Percentiles rank a stretch among this genome's conserved stretches.
phyloP scores from a whole-genome alignment of 2,329 filamentous ascomycete genomes.

The Hymenoscyphus scutula region DNA sequence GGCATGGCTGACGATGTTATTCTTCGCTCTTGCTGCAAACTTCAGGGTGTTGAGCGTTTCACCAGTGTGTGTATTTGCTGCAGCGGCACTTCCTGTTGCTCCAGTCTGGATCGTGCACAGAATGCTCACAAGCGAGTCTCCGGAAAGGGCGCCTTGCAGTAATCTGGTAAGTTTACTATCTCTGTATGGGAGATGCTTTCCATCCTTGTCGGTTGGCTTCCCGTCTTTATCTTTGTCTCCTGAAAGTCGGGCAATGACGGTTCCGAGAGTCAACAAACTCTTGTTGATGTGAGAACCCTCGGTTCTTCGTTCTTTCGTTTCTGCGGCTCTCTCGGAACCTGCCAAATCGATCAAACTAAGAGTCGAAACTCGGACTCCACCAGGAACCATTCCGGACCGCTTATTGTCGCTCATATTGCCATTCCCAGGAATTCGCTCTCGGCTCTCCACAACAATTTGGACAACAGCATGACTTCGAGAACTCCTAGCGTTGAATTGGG shows the following conservation, averaged over 20 bases:
- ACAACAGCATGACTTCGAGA: slow-evolving; percentile 98
- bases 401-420: slow-evolving; percentile 54
- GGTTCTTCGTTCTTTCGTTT: slow-evolving; percentile 87
- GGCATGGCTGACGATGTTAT: slow-evolving; percentile 95
- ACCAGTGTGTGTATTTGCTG: slow-evolving; percentile 70
- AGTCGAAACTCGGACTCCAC: slow-evolving; percentile 92
- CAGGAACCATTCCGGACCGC: slow-evolving; percentile 69
- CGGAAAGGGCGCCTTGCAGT: slow-evolving; percentile 87
- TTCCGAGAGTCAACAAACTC: slow-evolving; percentile 89
- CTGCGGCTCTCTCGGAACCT: slow-evolving; percentile 92
- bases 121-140: slow-evolving; percentile 93
- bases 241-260: slow-evolving; percentile 90
- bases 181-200: slow-evolving; percentile 90
- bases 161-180: slow-evolving; percentile 96
- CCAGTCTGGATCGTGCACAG: slow-evolving; percentile 94
- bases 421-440: slow-evolving; percentile 70
- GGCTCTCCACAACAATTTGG: slow-evolving; percentile 96
- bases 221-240: slow-evolving; percentile 81
- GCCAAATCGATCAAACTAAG: slow-evolving; percentile 94
- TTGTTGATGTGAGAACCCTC: slow-evolving; percentile 99
- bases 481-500: slow-evolving; percentile 94
- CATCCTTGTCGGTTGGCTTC: slow-evolving; percentile 73
- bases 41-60: slow-evolving; percentile 97
- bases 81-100: slow-evolving; percentile 67
- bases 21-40: slow-evolving; percentile 94